A percentile compares a stretch with the other conserved stretches of the same genome.
Conservation (phyloP, 2,329 filamentous ascomycete genomes). For the Verticillium isaacii region DNA sequence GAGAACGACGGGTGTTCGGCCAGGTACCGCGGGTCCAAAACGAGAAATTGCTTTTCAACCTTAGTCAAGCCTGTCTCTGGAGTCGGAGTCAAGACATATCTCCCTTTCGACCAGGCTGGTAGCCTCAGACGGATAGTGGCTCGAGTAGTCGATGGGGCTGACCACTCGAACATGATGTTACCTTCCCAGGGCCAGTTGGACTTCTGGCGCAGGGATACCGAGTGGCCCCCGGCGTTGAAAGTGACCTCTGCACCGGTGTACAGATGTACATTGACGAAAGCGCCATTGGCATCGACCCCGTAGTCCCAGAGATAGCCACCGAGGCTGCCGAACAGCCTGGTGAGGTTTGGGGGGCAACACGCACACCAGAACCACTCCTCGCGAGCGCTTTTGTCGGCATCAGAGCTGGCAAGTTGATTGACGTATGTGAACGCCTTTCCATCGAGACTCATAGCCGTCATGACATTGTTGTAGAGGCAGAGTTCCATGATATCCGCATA, state of each 20-base stretch:
- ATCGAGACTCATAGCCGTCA: slow-evolving; percentile 51
- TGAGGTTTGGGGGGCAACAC: slow-evolving; percentile 58
- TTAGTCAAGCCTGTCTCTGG: slow-evolving; percentile 22
- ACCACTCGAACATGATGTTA: too few species aligned
- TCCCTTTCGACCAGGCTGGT: too few species aligned
- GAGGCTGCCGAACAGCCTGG: slow-evolving; percentile 48
- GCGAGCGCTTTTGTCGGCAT: slow-evolving; percentile 41
- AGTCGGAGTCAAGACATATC: slow-evolving; percentile 25
- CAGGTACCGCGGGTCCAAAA: slow-evolving; percentile 34
- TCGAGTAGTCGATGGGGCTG: too few species aligned
- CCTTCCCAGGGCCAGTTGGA: too few species aligned
- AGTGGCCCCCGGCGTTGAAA: not conserved
- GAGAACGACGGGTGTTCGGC: slow-evolving; percentile 33
- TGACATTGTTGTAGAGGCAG: slow-evolving; percentile 55
- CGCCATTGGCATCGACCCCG: slow-evolving; percentile 18
- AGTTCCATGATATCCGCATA: slow-evolving; percentile 58
- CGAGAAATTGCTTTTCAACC: slow-evolving; percentile 45
- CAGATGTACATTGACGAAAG: slow-evolving; percentile 49
- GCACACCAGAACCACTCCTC: slow-evolving; percentile 55
- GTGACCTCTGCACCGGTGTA: slow-evolving; percentile 43
- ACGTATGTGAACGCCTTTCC: slow-evolving; percentile 57
- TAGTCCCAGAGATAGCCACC: slow-evolving; percentile 53
- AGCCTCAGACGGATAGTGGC: too few species aligned
- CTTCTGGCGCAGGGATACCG: too few species aligned
- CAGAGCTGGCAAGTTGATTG: slow-evolving; percentile 54